These are phyloP conservation scores for Pascua sp. DNA, from an alignment of 1,284 basidiomycete genomes.

Conservation along the genomic window DNA sequence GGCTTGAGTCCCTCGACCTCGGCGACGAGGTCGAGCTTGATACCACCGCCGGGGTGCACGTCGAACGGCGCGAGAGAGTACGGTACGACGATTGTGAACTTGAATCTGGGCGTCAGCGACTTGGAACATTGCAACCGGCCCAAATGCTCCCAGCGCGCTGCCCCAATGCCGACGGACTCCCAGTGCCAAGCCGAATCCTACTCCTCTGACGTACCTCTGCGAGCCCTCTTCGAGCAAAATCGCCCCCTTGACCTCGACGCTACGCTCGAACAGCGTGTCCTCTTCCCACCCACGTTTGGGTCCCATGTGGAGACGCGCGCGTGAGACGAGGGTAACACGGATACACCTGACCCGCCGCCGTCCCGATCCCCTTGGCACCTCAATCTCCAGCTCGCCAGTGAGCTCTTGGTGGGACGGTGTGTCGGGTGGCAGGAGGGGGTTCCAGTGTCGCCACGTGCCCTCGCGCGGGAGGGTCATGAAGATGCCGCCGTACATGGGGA, in stretches of 20 bases:
- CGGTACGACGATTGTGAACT: conserved; percentile 30
- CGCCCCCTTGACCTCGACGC: conserved; percentile 21
- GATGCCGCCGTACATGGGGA: conserved; percentile 12
- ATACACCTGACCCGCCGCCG: conserved; percentile 25
- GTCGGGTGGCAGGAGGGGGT: no score
- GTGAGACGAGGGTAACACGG: conserved; percentile 20
- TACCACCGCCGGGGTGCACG: conserved; percentile 21
- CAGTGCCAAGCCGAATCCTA: background rate
- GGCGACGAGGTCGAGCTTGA: conserved; percentile 22
- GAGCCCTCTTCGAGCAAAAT: conserved; percentile 24
- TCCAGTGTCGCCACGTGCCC: no score
- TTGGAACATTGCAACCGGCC: no score
- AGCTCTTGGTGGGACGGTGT: conserved; percentile 2
- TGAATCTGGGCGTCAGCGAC: conserved; percentile 18
- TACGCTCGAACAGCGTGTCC: conserved; percentile 26
- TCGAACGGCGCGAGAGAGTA: conserved; percentile 25
- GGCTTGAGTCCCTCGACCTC: conserved; percentile 21
- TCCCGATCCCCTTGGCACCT: conserved; percentile 20
- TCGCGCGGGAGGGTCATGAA: conserved; percentile 8
- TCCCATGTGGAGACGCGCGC: conserved; percentile 17
- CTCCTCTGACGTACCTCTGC: conserved; percentile 16
- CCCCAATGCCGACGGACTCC: background rate
- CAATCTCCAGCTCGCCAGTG: conserved; percentile 20
- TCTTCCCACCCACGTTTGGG: conserved; percentile 19
- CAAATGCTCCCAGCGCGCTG: no score